Evolutionary conservation across 805 yeast species (phyloP).

Genomic region (Cyberlindnera maritima): DNA sequence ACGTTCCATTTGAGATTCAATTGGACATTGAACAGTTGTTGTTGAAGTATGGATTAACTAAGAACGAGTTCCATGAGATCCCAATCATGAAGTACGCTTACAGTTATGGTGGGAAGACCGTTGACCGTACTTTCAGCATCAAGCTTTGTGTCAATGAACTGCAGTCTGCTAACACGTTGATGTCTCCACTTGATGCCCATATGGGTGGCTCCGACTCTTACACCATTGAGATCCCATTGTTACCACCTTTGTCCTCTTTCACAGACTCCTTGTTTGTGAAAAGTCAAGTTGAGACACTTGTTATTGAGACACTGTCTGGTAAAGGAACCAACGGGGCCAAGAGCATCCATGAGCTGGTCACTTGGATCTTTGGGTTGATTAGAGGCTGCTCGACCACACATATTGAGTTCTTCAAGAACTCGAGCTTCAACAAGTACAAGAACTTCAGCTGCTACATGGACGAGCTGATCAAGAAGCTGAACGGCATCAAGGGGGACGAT

Average conservation of each 20-base stretch:
- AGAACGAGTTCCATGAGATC: constrained; percentile 13
- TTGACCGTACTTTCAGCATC: constrained; percentile 3
- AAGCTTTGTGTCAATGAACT: constrained; percentile 11
- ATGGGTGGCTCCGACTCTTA: neutral
- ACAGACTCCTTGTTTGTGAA: constrained; percentile 35
- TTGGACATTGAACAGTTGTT: constrained; percentile 12
- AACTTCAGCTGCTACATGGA: constrained; percentile 26
- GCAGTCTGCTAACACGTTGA: neutral
- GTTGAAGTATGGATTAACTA: neutral
- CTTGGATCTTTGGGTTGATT: constrained; percentile 20
- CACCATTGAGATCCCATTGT: constrained; percentile 28
- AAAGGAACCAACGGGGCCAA: constrained; percentile 1
- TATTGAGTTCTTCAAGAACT: constrained; percentile 23
- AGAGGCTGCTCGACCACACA: constrained; percentile 26
- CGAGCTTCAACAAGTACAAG: constrained; percentile 23
- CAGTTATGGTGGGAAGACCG: constrained; percentile 4
- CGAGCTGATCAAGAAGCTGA: constrained; percentile 17
- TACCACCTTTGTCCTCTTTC: constrained; percentile 34
- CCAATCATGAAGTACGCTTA: constrained; percentile 14
- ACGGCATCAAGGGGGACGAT: constrained; percentile 6
- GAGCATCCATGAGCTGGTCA: constrained; percentile 14
- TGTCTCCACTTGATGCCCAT: constrained; percentile 6
- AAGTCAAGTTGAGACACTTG: constrained; percentile 35
- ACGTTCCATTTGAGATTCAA: constrained; percentile 16
- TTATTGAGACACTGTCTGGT: constrained; percentile 18